Evolutionary conservation across 441 rosid species (phyloP).

Genomic region (Dalechampia spathulata): DNA sequence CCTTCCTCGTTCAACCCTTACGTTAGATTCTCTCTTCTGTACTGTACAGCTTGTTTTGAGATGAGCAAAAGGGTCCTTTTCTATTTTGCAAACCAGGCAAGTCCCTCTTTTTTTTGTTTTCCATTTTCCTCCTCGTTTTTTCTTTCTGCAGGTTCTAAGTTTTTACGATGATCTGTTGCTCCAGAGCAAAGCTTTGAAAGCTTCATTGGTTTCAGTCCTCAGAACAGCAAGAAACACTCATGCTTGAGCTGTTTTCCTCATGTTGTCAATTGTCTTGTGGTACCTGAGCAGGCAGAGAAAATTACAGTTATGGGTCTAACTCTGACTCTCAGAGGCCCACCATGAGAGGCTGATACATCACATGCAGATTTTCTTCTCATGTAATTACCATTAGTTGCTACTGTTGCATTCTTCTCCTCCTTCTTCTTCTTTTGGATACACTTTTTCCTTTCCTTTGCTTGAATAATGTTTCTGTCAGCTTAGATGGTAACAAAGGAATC

Average conservation of each 20-base stretch:
- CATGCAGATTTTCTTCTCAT: slow-evolving; percentile 53
- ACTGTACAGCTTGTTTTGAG: slow-evolving; percentile 27
- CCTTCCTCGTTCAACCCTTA: slow-evolving; percentile 31
- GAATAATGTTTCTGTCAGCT: slow-evolving; percentile 32
- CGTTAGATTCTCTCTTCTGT: slow-evolving; percentile 38
- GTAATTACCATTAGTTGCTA: slow-evolving; percentile 26
- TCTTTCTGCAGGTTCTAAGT: neutral
- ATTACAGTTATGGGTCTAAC: slow-evolving; percentile 24
- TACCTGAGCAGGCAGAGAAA: slow-evolving; percentile 24
- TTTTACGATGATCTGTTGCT: neutral
- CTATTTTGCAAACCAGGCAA: slow-evolving; percentile 16
- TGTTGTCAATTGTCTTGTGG: slow-evolving; percentile 12
- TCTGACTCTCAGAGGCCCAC: slow-evolving; percentile 54
- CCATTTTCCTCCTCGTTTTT: too few relatives aligned
- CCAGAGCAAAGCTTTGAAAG: slow-evolving; percentile 9
- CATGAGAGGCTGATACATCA: slow-evolving; percentile 42
- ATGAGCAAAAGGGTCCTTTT: slow-evolving; percentile 1
- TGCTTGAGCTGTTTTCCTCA: slow-evolving; percentile 5
- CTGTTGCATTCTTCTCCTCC: slow-evolving; percentile 64
- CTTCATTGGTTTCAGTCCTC: slow-evolving; percentile 9
- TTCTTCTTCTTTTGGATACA: slow-evolving; percentile 28
- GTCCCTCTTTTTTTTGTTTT: neutral
- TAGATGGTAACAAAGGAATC: slow-evolving; percentile 22
- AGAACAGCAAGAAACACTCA: neutral
- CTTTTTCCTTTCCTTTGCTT: slow-evolving; percentile 26